phyloP scores from a whole-genome alignment of 1,284 basidiomycete genomes.

The Rhodotorula sp. region DNA sequence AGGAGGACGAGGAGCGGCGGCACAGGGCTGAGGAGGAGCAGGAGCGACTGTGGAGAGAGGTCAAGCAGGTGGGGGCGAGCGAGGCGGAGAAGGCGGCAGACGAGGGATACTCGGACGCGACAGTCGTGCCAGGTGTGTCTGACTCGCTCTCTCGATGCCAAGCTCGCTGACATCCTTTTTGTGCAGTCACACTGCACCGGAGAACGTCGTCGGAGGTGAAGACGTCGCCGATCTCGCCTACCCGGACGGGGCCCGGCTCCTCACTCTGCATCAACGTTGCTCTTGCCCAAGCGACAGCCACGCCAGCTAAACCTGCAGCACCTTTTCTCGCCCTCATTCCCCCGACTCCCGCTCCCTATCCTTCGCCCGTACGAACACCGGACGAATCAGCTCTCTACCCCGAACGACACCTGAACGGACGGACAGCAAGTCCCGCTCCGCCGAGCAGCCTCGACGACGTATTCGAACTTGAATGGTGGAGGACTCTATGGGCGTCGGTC shows the following conservation, averaged over 20 bases:
- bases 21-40: background rate
- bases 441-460: conserved; percentile 9
- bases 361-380: conserved; percentile 8
- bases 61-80: background rate
- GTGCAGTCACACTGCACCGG: background rate
- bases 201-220: background rate
- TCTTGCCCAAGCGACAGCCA: conserved; percentile 9
- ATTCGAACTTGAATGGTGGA: conserved; percentile 35
- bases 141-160: background rate
- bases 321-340: conserved; percentile 31
- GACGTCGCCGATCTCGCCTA: background rate
- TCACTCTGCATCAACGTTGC: conserved; percentile 30
- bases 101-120: conserved; percentile 1
- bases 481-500: conserved; percentile 12
- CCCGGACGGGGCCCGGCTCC: background rate
- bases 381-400: conserved; percentile 25
- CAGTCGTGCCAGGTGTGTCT: conserved; percentile 6
- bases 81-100: background rate
- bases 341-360: conserved; percentile 22
- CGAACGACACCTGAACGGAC: background rate
- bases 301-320: background rate
- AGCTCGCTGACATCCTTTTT: background rate
- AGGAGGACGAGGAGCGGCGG: background rate
- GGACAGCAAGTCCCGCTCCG: background rate
- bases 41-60: background rate